These are phyloP conservation scores for Candida palmyrensis DNA, from an alignment of 805 yeast genomes.

Conservation along the genomic window DNA sequence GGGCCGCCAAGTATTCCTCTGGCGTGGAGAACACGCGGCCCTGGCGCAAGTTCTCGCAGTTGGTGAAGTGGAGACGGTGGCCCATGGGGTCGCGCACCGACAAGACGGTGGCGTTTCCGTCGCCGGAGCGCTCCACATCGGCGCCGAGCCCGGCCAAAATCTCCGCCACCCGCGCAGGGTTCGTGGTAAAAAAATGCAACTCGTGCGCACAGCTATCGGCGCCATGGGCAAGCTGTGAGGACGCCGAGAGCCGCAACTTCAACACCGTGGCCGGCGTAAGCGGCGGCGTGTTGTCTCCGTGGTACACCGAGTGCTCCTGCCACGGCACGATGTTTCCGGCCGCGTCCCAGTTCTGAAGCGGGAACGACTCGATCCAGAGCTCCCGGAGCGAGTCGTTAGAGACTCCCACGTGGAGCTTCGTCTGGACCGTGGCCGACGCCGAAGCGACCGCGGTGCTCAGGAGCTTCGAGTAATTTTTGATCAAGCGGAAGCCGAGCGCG, in stretches of 20 bases:
- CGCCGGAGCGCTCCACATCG: neutral
- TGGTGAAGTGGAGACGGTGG: constrained; percentile 24
- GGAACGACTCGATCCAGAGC: constrained; percentile 69
- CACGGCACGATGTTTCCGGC: constrained; percentile 34
- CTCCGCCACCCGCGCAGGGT: constrained; percentile 16
- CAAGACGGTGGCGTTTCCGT: too few species aligned
- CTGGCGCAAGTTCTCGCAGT: constrained; percentile 16
- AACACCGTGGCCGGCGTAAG: constrained; percentile 25
- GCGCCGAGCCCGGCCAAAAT: constrained; percentile 13
- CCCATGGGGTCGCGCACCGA: constrained; percentile 30
- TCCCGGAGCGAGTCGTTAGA: constrained; percentile 64
- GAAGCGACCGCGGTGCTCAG: constrained; percentile 26
- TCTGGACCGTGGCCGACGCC: constrained; percentile 17
- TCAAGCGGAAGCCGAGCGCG: constrained; percentile 54
- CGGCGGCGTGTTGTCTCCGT: constrained; percentile 29
- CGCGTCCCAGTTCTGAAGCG: constrained; percentile 35
- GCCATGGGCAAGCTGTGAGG: constrained; percentile 4
- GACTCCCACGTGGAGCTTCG: constrained; percentile 43
- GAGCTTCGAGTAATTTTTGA: constrained; percentile 56
- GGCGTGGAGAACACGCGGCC: constrained; percentile 15
- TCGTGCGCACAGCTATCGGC: constrained; percentile 4
- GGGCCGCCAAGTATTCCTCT: constrained; percentile 21
- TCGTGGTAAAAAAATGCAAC: constrained; percentile 28
- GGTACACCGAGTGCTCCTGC: constrained; percentile 35
- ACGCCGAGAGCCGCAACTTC: constrained; percentile 29